Evolutionary conservation across 306 rosid genomes (phyloP).

Genomic region (Cucumis hystrix): DNA sequence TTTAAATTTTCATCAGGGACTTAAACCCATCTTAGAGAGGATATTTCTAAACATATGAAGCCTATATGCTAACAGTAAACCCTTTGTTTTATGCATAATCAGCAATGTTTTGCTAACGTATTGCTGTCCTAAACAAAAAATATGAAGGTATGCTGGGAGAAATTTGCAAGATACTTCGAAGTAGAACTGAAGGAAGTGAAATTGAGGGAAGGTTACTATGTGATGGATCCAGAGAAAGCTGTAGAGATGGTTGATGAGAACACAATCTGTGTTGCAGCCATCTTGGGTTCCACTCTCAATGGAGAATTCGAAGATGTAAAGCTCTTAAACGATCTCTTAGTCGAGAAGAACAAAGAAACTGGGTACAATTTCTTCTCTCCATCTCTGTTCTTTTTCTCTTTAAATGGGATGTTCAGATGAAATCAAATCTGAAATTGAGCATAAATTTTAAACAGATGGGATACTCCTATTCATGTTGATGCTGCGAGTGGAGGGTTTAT

Average conservation of each 20-base stretch:
- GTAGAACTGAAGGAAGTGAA: conserved; percentile 90
- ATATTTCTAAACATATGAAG: background rate
- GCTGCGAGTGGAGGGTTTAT: conserved; percentile 97
- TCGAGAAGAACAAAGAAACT: conserved; percentile 58
- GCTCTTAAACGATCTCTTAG: conserved; percentile 56
- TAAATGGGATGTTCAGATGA: background rate
- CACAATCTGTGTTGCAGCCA: conserved; percentile 92
- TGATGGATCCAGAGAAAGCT: conserved; percentile 77
- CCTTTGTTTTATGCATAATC: background rate
- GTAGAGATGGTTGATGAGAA: conserved; percentile 88
- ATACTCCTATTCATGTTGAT: conserved; percentile 93
- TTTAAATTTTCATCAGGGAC: too few species aligned
- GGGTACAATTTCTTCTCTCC: conserved; percentile 31
- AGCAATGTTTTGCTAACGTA: background rate
- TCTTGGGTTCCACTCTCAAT: conserved; percentile 80
- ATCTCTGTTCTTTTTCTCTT: background rate
- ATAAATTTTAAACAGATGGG: conserved; percentile 38
- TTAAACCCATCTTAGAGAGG: background rate
- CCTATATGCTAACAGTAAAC: too few species aligned
- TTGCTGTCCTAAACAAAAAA: background rate
- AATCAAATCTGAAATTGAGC: background rate
- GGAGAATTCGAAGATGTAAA: conserved; percentile 98
- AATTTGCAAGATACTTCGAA: conserved; percentile 93
- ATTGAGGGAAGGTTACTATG: conserved; percentile 52
- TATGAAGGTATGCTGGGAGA: conserved; percentile 90